Base-by-base conservation (phyloP, 306 rosid genomes). In the Prunus campanulata region DNA sequence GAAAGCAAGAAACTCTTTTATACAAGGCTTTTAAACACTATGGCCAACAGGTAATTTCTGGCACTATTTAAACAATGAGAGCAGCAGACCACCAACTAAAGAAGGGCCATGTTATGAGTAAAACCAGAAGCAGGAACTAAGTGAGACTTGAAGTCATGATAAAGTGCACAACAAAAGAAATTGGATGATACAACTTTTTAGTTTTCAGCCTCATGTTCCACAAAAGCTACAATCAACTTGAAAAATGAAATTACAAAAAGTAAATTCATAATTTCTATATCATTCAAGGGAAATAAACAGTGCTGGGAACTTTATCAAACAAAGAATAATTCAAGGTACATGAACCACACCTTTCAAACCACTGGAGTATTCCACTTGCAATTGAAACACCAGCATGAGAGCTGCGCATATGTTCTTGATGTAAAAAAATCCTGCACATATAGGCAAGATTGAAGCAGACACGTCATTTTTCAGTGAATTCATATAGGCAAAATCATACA, bases 321-420 rank as follows among this genome's bases (percentile, higher is more conserved):
- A 13, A 39, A 73, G n/a, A 18, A 44, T 16, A 9, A 46, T 22
- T 73, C 25, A 59, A 15, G 18, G 42, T 13, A 24, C 19, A 44
- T 14, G 24, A 68, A 67, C 48, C 68, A 56, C 39, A 78, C 77
- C 82, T 71, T 71, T 9, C 1, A 71, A 27, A 25, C 15, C 55
- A 39, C 56, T 20, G 49, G 48, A 63, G 49, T 20, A 18, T 39
- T 22, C 82, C 55, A 71, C 47, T 62, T 27, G 77, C 77, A 71
- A 42, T 48, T 70, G 47, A 50, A 20, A 18, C 35, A 78, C 66
- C 44, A 46, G 66, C 10, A 71, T 3, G 47, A 50, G 39, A 78
- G 51, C 72, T 11, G 66, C 9, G 62, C 27, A 62, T 51, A 13
- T 35, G 32, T 61, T 62, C 54, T 32, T 32, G 57, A 5, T 42